Evolutionary conservation across 2,329 filamentous ascomycete species (phyloP).

Genomic region (Lecanosticta acicola): DNA sequence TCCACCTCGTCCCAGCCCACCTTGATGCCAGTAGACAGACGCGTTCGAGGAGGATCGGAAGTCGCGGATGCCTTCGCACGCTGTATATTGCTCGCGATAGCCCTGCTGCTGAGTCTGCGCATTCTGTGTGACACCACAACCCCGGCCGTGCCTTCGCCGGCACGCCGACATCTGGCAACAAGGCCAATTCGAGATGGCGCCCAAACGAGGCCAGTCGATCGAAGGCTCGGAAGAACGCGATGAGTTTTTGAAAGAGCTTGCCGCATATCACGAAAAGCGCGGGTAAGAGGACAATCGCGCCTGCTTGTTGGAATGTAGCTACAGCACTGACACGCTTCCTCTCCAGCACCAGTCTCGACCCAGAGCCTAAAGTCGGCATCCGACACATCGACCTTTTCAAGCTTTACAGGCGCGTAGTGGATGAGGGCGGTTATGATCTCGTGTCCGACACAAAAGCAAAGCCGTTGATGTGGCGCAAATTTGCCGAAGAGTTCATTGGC

Average conservation of each 20-base stretch:
- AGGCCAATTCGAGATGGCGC: conserved; percentile 46
- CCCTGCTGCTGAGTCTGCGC: background rate
- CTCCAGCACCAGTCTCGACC: conserved; percentile 63
- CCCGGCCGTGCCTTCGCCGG: conserved; percentile 9
- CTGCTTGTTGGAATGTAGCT: conserved; percentile 3
- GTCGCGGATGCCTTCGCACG: background rate
- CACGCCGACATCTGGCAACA: conserved; percentile 4
- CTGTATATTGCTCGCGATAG: background rate
- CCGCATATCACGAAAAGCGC: conserved; percentile 69
- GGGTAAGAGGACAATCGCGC: conserved; percentile 45
- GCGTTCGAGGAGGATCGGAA: background rate
- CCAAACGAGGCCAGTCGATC: conserved; percentile 43
- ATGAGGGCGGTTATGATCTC: conserved; percentile 78
- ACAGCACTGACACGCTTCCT: conserved; percentile 23
- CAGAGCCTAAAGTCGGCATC: conserved; percentile 73
- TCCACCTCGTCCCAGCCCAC: background rate
- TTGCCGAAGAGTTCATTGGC: conserved; percentile 71
- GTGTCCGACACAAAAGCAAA: conserved; percentile 61
- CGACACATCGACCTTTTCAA: conserved; percentile 71
- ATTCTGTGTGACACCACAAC: background rate
- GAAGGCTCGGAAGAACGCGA: conserved; percentile 61
- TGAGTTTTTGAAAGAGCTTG: conserved; percentile 69
- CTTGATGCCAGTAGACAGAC: background rate
- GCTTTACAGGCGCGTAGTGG: conserved; percentile 70
- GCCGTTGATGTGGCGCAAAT: conserved; percentile 78